Conservation (phyloP, 2,329 filamentous ascomycete species). For the Aspergillus novoparasiticus region DNA sequence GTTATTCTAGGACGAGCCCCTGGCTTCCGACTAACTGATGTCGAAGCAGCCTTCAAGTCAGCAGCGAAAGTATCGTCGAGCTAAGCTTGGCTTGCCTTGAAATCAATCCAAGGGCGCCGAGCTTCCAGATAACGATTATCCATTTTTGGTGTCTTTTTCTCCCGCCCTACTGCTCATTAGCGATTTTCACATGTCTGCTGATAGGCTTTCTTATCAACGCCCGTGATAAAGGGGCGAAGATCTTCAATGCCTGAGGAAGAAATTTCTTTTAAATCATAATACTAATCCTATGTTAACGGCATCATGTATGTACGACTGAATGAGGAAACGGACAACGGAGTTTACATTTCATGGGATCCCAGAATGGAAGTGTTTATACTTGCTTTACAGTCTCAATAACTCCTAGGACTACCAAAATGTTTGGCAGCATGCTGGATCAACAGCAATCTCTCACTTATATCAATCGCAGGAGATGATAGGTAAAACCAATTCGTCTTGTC, state of each 20-base stretch:
- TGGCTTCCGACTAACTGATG: constrained; percentile 15
- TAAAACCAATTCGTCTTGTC: neutral
- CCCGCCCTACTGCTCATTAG: neutral
- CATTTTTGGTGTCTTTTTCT: neutral
- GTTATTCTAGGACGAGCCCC: constrained; percentile 18
- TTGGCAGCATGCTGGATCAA: neutral
- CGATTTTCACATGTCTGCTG: neutral
- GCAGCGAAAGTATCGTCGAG: neutral
- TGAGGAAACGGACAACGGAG: neutral
- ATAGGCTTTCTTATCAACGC: neutral
- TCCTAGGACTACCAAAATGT: neutral
- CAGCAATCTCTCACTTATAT: neutral
- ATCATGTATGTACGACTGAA: neutral
- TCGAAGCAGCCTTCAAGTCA: constrained; percentile 10
- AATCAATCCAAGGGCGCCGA: accelerated
- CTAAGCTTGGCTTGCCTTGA: neutral
- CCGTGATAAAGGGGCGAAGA: neutral
- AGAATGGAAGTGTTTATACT: neutral
- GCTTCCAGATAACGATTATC: neutral
- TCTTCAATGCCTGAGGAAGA: neutral
- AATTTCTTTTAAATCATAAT: neutral
- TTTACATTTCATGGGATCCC: neutral
- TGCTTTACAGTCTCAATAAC: neutral
- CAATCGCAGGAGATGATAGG: neutral
- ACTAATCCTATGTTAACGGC: neutral